phyloP scores from a whole-genome alignment of 73 alveolate genomes.

The Uronychia setigera region DNA sequence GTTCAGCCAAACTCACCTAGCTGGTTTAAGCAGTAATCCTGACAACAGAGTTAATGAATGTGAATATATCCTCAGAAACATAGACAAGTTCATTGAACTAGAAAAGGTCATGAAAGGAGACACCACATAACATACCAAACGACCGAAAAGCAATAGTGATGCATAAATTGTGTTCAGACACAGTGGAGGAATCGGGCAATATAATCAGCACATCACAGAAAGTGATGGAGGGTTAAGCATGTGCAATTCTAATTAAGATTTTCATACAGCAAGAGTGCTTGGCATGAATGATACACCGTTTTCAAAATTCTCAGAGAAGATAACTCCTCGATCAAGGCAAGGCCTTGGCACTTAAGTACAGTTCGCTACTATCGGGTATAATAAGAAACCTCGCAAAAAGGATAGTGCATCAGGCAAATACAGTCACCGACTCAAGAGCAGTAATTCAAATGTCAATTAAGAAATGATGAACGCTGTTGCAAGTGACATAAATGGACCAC shows the following conservation, averaged over 20 bases:
- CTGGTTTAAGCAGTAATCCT: too few species aligned
- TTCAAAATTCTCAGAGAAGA: neutral
- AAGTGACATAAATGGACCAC: neutral
- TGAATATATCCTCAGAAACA: neutral
- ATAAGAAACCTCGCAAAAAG: neutral
- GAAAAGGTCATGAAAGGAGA: neutral
- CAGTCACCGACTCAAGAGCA: neutral
- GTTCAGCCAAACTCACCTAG: too few species aligned
- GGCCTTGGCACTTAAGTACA: neutral
- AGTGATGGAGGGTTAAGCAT: neutral
- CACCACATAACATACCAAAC: neutral
- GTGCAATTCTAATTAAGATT: neutral
- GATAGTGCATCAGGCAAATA: neutral
- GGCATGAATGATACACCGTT: neutral
- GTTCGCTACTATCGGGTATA: neutral
- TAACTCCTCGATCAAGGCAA: neutral
- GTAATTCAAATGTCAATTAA: neutral
- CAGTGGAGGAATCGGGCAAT: neutral
- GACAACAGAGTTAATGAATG: neutral
- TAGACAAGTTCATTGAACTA: neutral
- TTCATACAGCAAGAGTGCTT: neutral
- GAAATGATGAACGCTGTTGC: neutral
- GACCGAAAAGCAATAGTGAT: neutral
- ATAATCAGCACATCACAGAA: neutral
- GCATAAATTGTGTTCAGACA: neutral